Conservation (phyloP, 1,284 basidiomycete species). For the Ceratorhiza oryzae-sativae region DNA sequence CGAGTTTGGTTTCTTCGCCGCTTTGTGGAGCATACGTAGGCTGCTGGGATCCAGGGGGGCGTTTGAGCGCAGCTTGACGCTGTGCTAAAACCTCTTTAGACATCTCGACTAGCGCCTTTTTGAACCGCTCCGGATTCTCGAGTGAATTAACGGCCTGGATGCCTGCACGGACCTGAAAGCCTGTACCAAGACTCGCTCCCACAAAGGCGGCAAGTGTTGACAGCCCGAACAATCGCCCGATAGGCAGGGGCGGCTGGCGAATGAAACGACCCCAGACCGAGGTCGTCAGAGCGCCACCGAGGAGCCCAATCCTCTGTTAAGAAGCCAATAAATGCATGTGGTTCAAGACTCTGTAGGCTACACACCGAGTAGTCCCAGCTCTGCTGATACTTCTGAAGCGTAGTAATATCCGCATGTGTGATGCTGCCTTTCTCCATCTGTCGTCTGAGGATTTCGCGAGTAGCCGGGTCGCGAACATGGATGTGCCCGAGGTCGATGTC, state of each 20-base stretch:
- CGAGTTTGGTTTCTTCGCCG: conserved; percentile 42
- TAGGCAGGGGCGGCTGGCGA: conserved; percentile 46
- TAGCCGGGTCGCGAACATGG: conserved; percentile 50
- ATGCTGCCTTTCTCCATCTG: conserved; percentile 65
- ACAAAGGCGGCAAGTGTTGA: conserved; percentile 35
- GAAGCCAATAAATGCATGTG: conserved; percentile 51
- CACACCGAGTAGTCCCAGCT: conserved; percentile 46
- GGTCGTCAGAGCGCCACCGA: conserved; percentile 46
- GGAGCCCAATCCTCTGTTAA: conserved; percentile 48
- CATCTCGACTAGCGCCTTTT: conserved; percentile 54
- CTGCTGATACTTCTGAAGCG: conserved; percentile 12
- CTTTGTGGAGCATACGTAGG: conserved; percentile 44
- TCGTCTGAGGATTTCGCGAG: conserved; percentile 60
- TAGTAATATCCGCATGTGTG: conserved; percentile 59
- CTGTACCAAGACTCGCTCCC: conserved; percentile 47
- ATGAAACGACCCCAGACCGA: conserved; percentile 49
- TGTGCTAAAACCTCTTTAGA: conserved; percentile 37
- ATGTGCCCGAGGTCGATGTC: conserved; percentile 55
- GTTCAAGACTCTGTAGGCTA: conserved; percentile 59
- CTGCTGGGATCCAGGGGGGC: conserved; percentile 45
- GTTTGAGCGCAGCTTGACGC: conserved; percentile 50
- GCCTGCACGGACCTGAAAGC: conserved; percentile 56
- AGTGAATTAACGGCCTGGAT: conserved; percentile 58
- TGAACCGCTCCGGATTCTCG: conserved; percentile 57
- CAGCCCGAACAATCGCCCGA: conserved; percentile 44